Evolutionary conservation across 768 basidiomycete species (phyloP).

Genomic region (Chalciporus chontae): DNA sequence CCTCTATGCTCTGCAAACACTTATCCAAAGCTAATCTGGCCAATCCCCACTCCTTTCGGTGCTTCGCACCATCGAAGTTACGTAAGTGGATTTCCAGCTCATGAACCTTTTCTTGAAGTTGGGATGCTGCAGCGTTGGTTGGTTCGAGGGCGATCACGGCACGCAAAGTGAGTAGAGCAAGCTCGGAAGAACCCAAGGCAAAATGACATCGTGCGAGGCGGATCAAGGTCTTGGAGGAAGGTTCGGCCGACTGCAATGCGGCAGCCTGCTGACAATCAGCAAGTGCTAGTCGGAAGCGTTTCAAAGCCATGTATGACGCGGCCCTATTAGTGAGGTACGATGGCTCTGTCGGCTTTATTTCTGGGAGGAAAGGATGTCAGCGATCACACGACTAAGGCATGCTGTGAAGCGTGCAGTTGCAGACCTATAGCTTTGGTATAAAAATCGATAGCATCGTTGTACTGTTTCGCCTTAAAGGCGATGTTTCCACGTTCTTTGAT

Average conservation of each 20-base stretch:
- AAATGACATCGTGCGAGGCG: conserved; percentile 84
- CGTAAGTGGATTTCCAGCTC: conserved; percentile 63
- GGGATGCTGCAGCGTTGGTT: conserved; percentile 52
- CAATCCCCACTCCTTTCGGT: conserved; percentile 68
- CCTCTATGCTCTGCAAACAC: conserved; percentile 68
- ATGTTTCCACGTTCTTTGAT: conserved; percentile 76
- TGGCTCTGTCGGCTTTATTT: conserved; percentile 61
- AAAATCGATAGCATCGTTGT: conserved; percentile 63
- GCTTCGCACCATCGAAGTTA: conserved; percentile 55
- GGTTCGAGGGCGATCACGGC: conserved; percentile 60
- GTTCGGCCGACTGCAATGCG: conserved; percentile 55
- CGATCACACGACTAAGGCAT: conserved; percentile 3
- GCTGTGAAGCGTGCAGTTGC: conserved; percentile 21
- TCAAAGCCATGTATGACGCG: conserved; percentile 79
- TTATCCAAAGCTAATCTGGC: conserved; percentile 79
- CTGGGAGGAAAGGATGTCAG: conserved; percentile 29
- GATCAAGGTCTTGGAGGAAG: conserved; percentile 74
- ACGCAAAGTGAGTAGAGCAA: conserved; percentile 67
- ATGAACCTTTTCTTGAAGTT: conserved; percentile 58
- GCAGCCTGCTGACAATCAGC: conserved; percentile 77
- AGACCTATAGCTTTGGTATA: conserved; percentile 76
- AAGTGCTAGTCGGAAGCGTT: conserved; percentile 70
- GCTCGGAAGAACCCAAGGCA: conserved; percentile 65
- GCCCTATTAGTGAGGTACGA: conserved; percentile 84
- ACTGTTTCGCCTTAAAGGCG: conserved; percentile 65